Conservation (phyloP, 2,329 filamentous ascomycete genomes). For the Colletotrichum tropicicola region DNA sequence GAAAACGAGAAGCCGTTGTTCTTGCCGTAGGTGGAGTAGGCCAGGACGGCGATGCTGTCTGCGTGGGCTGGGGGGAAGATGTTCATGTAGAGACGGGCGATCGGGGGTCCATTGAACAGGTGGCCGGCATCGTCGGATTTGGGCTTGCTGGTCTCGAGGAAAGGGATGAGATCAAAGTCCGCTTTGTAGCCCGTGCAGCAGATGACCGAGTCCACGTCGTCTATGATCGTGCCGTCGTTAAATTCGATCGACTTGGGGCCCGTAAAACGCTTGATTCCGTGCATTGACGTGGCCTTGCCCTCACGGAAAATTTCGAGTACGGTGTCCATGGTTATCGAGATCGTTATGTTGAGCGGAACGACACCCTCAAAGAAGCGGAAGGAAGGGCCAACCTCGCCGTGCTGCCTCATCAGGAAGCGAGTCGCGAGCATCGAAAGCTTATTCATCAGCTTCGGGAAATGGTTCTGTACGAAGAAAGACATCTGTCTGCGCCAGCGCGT, state of each 20-base stretch:
- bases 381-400: conserved; percentile 37
- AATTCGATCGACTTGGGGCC: conserved; percentile 36
- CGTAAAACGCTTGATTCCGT: conserved; percentile 37
- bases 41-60: conserved; percentile 45
- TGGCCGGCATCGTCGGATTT: conserved; percentile 13
- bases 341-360: conserved; percentile 33
- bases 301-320: conserved; percentile 37
- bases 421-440: conserved; percentile 23
- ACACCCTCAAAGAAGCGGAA: conserved; percentile 36
- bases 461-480: conserved; percentile 38
- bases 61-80: conserved; percentile 48
- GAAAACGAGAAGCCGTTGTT: conserved; percentile 42
- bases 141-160: conserved; percentile 35
- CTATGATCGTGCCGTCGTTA: conserved; percentile 35
- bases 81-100: conserved; percentile 48
- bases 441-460: conserved; percentile 15
- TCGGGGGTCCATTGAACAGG: conserved; percentile 38
- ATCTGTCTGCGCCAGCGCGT: conserved; percentile 43
- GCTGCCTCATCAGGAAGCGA: conserved; percentile 11
- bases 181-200: conserved; percentile 40
- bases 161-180: conserved; percentile 33
- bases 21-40: conserved; percentile 39
- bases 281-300: conserved; percentile 37
- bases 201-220: conserved; percentile 38
- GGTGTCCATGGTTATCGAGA: conserved; percentile 36